These are phyloP conservation scores for Backusella psychrophila DNA, from an alignment of 192 early-diverging fungal species.

Conservation along the genomic window DNA sequence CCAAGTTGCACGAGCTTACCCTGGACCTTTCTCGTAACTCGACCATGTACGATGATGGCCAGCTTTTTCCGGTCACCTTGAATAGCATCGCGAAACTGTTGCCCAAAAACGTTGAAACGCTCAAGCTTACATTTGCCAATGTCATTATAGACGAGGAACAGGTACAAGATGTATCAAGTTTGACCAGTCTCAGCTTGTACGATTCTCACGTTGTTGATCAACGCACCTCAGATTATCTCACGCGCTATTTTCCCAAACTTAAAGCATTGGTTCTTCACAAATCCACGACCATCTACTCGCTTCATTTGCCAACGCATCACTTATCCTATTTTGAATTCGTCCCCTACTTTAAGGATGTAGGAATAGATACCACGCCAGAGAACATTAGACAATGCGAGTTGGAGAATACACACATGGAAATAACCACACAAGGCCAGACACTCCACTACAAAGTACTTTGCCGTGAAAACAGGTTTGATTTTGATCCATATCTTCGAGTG, in stretches of 20 bases:
- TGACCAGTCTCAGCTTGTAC: neutral
- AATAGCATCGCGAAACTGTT: neutral
- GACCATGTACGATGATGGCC: neutral
- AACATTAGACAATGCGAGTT: neutral
- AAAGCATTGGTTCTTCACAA: neutral
- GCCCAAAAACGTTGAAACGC: neutral
- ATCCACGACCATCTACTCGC: neutral
- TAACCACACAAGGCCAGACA: neutral
- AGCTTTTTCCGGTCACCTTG: neutral
- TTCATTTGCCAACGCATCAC: neutral
- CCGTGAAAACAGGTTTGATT: neutral
- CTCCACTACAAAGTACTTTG: neutral
- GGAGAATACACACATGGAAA: neutral
- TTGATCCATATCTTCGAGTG: neutral
- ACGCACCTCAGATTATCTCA: neutral
- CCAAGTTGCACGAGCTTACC: neutral
- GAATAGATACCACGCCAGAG: neutral
- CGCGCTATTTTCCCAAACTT: neutral
- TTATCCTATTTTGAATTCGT: neutral
- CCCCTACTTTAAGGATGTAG: neutral
- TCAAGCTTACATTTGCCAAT: neutral
- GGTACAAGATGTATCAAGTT: neutral
- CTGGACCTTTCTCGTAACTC: neutral
- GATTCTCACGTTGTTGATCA: neutral
- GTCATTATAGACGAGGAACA: neutral